Conservation (phyloP, 306 rosid species). For the Delonix regia region DNA sequence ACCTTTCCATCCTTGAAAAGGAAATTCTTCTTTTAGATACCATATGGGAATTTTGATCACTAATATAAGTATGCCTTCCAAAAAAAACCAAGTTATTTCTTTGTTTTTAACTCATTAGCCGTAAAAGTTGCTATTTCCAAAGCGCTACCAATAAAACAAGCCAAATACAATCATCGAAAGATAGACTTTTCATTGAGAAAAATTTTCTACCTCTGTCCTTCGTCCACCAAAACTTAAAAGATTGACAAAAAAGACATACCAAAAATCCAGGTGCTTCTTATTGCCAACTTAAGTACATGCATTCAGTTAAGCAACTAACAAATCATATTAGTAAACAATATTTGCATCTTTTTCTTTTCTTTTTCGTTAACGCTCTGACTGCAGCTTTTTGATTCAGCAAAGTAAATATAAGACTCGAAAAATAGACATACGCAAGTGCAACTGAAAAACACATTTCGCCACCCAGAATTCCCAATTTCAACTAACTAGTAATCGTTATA, state of each 20-base stretch:
- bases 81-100: background rate
- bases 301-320: background rate
- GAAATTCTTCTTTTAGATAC: background rate
- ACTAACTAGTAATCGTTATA: background rate
- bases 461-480: slow-evolving; percentile 19
- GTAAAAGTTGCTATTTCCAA: background rate
- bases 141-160: background rate
- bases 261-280: background rate
- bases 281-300: background rate
- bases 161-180: background rate
- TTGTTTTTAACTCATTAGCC: background rate
- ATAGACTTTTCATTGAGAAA: background rate
- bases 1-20: background rate
- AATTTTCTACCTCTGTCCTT: background rate
- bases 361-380: background rate
- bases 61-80: background rate
- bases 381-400: background rate
- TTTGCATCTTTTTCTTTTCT: background rate
- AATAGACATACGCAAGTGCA: background rate
- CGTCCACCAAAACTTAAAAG: background rate
- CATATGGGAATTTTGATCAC: background rate
- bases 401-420: background rate
- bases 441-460: background rate
- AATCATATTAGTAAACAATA: background rate
- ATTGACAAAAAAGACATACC: background rate